Base-by-base conservation (phyloP, 202 grass and related monocot genomes). In the Saccharum hybrid region DNA sequence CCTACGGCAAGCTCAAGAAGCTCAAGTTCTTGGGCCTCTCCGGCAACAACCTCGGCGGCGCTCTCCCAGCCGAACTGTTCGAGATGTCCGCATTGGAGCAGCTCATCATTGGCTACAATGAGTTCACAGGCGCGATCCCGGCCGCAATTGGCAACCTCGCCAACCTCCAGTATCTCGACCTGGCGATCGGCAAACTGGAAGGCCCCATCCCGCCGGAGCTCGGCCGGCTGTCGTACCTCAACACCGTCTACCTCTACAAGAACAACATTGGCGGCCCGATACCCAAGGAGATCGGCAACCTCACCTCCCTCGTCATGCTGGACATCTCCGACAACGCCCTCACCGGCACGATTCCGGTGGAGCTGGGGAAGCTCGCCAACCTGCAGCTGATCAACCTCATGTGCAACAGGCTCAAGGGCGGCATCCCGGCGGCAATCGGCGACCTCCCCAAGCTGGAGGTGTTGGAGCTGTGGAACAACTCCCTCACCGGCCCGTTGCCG, bases 381-480 rank as follows among this genome's bases (percentile, higher is more conserved):
- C 91, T 98, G 23, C 89, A 96, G 83, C 75, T 98, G 71, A 84
- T 98, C 37, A 98, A 98, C 75, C 91, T 98, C 65, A 98, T 98
- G 96, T 98, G 96, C 79, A 98, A 98, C 88, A 82, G 87, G 88
- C 86, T 98, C 11, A 98, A 94, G 76, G 96, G 96, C 5, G 56
- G 74, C 7, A 83, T 98, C 23, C 96, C 96, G 11, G 71, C 86
- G 2, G 75, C 78, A 34, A 90, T 98, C 8, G 88, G 96, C 37
- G 86, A 98, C 46, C 88, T 98, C 46, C 72, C 96, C 8, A 87
- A 77, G 78, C 81, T 98, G 6, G 89, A 94, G 78, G 78, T 98
- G 80, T 33, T 98, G 40, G 96, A 96, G 84, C 85, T 98, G 15
- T 98, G 96, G 96, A 98, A 98, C 85, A 98, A 98, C 81, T 98